phyloP scores from a whole-genome alignment of 768 basidiomycete species.

The Crepidotus variabilis region DNA sequence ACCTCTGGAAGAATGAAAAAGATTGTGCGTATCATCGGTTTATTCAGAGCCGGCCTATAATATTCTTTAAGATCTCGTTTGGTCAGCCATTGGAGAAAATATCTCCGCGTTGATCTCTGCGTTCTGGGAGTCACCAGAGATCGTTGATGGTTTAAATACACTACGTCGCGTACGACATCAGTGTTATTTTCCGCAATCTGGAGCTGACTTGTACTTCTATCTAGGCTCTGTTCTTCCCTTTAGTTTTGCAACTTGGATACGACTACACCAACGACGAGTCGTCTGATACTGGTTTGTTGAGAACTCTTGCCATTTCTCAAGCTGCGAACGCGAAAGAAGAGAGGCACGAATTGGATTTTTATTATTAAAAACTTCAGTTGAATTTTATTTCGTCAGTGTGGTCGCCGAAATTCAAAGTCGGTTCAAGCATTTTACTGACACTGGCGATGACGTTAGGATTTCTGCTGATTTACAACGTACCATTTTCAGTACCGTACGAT shows the following conservation, averaged over 20 bases:
- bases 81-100: slow-evolving; percentile 63
- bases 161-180: slow-evolving; percentile 50
- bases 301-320: slow-evolving; percentile 66
- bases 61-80: slow-evolving; percentile 62
- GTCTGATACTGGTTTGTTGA: slow-evolving; percentile 63
- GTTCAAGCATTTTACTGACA: slow-evolving; percentile 68
- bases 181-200: slow-evolving; percentile 1
- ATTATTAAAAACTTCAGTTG: slow-evolving; percentile 1
- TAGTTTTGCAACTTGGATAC: slow-evolving; percentile 77
- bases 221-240: slow-evolving; percentile 65
- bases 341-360: slow-evolving; percentile 19
- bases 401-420: slow-evolving; percentile 66
- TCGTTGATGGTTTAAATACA: slow-evolving; percentile 50
- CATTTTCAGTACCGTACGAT: slow-evolving; percentile 48
- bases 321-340: slow-evolving; percentile 32
- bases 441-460: slow-evolving; percentile 72
- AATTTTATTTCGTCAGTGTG: slow-evolving; percentile 42
- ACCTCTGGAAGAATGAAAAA: slow-evolving; percentile 66
- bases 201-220: not conserved
- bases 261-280: slow-evolving; percentile 66
- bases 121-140: slow-evolving; percentile 80
- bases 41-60: too few relatives aligned
- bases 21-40: slow-evolving; percentile 47
- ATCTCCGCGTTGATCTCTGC: slow-evolving; percentile 52
- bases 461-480: slow-evolving; percentile 72